These are phyloP conservation scores for Plasmodium vivax DNA, from an alignment of 169 alveolate species.

Conservation along the genomic window DNA sequence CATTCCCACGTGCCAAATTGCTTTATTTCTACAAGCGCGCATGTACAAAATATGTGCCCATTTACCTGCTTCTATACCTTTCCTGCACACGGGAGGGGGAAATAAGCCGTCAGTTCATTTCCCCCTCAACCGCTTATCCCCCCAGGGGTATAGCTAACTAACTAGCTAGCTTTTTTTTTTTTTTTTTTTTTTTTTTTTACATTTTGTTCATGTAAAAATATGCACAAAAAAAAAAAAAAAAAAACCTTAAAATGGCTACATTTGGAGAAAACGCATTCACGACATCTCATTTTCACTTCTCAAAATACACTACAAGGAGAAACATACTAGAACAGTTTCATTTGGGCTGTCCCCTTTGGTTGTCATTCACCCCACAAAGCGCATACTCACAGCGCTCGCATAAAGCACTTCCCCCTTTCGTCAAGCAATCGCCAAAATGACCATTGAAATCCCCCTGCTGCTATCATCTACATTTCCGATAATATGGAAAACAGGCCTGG, in stretches of 20 bases:
- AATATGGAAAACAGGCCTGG: constrained; percentile 69
- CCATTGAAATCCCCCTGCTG: constrained; percentile 59
- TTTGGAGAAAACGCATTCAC: neutral
- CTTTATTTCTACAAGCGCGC: neutral
- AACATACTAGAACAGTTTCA: neutral
- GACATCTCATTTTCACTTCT: neutral
- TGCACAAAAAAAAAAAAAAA: neutral
- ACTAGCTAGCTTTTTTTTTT: neutral
- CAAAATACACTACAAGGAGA: neutral
- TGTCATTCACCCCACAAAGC: neutral
- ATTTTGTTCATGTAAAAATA: neutral
- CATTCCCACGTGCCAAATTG: neutral
- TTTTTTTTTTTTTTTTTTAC: neutral
- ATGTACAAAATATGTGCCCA: neutral
- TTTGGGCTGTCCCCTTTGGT: neutral
- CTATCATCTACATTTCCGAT: constrained; percentile 68
- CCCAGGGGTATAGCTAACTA: neutral
- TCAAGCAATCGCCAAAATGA: constrained; percentile 6
- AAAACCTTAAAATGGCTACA: neutral
- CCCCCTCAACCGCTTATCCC: neutral
- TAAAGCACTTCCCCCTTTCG: neutral
- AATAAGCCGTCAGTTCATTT: neutral
- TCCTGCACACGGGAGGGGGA: neutral
- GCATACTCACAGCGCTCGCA: neutral
- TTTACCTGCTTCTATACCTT: neutral